phyloP scores from a whole-genome alignment of 345 rosid genomes.

The Citrus mangshanensis region DNA sequence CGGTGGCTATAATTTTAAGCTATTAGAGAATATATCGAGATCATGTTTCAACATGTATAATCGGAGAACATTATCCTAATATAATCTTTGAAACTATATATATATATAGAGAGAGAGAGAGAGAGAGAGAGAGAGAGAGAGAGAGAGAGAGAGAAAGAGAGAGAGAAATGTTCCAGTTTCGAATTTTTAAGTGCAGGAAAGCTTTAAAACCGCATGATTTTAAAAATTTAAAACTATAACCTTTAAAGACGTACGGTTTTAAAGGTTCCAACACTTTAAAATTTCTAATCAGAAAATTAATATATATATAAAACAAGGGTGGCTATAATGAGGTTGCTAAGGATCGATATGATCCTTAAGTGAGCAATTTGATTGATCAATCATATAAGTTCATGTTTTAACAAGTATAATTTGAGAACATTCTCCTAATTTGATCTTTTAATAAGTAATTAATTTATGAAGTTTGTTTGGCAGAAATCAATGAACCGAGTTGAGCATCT shows the following conservation, averaged over 20 bases:
- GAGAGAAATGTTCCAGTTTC: too few relatives aligned
- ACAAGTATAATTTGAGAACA: not conserved
- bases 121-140: too few relatives aligned
- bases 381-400: not conserved
- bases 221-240: too few relatives aligned
- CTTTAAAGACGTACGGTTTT: too few relatives aligned
- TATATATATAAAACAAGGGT: not conserved
- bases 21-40: not conserved
- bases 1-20: too few relatives aligned
- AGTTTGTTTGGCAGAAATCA: not conserved
- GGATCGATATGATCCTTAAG: not conserved
- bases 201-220: rapidly evolving
- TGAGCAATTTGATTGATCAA: not conserved
- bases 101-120: too few relatives aligned
- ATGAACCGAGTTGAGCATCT: not conserved
- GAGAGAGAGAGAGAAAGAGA: too few relatives aligned
- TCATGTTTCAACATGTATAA: not conserved
- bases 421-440: not conserved
- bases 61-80: not conserved
- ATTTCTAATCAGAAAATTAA: too few relatives aligned
- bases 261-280: too few relatives aligned
- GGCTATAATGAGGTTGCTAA: not conserved
- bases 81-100: not conserved
- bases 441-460: not conserved
- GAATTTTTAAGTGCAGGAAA: too few relatives aligned